Percentiles rank a stretch among this genome's conserved stretches.
Evolutionary conservation across 148 eudicot species (phyloP).

Genomic region (Chenopodium suecicum): DNA sequence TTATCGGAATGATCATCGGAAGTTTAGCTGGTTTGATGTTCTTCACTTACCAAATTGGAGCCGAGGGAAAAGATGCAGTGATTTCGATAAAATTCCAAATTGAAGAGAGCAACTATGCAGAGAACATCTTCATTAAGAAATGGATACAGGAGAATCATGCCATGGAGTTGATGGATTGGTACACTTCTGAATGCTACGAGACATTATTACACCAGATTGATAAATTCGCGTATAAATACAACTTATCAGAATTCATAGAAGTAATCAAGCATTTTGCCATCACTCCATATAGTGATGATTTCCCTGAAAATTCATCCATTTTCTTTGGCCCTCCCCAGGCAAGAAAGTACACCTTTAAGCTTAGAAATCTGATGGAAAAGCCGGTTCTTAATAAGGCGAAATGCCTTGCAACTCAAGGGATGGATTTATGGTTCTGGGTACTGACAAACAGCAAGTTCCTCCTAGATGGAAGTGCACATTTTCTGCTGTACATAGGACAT

Average conservation of each 20-base stretch:
- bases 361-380: constrained; percentile 35
- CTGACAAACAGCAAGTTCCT: constrained; percentile 33
- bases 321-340: constrained; percentile 28
- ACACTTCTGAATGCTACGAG: constrained; percentile 57
- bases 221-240: constrained; percentile 55
- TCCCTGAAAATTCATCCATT: constrained; percentile 22
- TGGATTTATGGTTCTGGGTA: constrained; percentile 29
- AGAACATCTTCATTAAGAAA: constrained; percentile 53
- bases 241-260: constrained; percentile 57
- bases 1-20: constrained; percentile 61
- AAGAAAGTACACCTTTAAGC: constrained; percentile 43
- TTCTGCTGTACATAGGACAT: constrained; percentile 45
- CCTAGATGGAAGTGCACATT: constrained; percentile 50
- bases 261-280: constrained; percentile 59
- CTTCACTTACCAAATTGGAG: constrained; percentile 67
- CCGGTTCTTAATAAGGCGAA: constrained; percentile 34
- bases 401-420: constrained; percentile 36
- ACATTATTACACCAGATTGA: constrained; percentile 66
- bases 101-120: constrained; percentile 59
- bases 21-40: constrained; percentile 50
- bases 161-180: constrained; percentile 58
- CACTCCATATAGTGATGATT: constrained; percentile 32
- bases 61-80: constrained; percentile 75
- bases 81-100: constrained; percentile 60
- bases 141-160: constrained; percentile 78